These are phyloP conservation scores for Talaromyces atroroseus DNA, from an alignment of 2,329 filamentous ascomycete species.

Conservation along the genomic window DNA sequence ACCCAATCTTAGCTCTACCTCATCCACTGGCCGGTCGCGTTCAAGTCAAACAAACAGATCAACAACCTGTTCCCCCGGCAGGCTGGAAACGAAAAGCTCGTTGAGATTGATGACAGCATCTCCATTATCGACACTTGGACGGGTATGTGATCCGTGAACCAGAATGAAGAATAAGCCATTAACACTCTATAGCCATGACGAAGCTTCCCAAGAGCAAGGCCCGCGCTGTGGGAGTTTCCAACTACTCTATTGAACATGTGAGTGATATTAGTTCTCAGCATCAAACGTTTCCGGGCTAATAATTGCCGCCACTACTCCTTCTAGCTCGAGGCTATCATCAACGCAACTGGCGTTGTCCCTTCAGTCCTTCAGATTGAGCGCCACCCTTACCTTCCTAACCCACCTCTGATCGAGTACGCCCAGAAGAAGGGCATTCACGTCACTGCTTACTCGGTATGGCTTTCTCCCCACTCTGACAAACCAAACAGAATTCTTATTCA, in stretches of 20 bases:
- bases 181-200: constrained; percentile 33
- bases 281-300: constrained; percentile 5
- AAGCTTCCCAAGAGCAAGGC: constrained; percentile 39
- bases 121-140: constrained; percentile 41
- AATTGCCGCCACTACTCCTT: neutral
- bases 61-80: constrained; percentile 43
- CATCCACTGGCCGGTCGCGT: constrained; percentile 44
- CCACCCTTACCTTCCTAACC: constrained; percentile 62
- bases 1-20: constrained; percentile 28
- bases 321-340: constrained; percentile 51
- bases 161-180: neutral
- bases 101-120: constrained; percentile 41
- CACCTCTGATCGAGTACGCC: constrained; percentile 53
- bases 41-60: constrained; percentile 28
- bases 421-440: constrained; percentile 55
- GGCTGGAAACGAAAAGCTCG: constrained; percentile 30
- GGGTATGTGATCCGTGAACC: constrained; percentile 21
- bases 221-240: constrained; percentile 39
- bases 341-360: constrained; percentile 52
- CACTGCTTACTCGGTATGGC: constrained; percentile 55
- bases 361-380: constrained; percentile 65
- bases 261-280: constrained; percentile 5
- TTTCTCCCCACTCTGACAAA: neutral
- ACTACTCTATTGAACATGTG: constrained; percentile 35
- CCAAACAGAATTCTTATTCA: constrained; percentile 3